These are phyloP conservation scores for Ambrosiella cleistominuta DNA, from an alignment of 2,329 filamentous ascomycete species.

Conservation along the genomic window DNA sequence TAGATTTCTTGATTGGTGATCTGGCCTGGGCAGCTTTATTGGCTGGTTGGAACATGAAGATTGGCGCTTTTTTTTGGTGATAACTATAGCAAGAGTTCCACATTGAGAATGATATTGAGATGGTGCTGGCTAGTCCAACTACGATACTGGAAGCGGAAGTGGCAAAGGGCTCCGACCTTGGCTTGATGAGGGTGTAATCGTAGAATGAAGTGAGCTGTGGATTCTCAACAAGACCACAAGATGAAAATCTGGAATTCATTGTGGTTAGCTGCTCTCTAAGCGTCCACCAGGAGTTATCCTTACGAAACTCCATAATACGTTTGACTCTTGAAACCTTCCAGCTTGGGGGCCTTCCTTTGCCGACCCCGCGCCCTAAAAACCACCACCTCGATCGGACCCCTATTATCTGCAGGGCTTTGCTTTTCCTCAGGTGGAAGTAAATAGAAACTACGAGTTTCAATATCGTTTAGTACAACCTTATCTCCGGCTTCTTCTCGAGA, in stretches of 20 bases:
- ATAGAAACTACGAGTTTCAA: conserved; percentile 33
- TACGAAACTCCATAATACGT: conserved; percentile 36
- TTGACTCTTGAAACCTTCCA: conserved; percentile 29
- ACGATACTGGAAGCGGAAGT: conserved; percentile 38
- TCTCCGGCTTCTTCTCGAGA: conserved; percentile 21
- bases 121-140: conserved; percentile 30
- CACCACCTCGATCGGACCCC: conserved; percentile 36
- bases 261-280: background rate
- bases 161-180: conserved; percentile 33
- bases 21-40: background rate
- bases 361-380: conserved; percentile 35
- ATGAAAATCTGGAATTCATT: conserved; percentile 27
- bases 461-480: conserved; percentile 20
- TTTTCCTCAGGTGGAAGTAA: conserved; percentile 25
- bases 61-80: background rate
- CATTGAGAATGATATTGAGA: conserved; percentile 29
- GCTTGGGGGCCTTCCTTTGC: conserved; percentile 24
- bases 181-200: conserved; percentile 33
- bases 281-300: conserved; percentile 14
- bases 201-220: conserved; percentile 34
- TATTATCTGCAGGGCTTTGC: conserved; percentile 30
- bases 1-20: background rate
- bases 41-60: background rate
- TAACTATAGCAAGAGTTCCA: background rate
- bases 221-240: conserved; percentile 33